Percentiles rank a stretch among this genome's conserved stretches.
These are phyloP conservation scores for Pseudohyphozyma bogoriensis DNA, from an alignment of 768 basidiomycete species.

Conservation along the genomic window DNA sequence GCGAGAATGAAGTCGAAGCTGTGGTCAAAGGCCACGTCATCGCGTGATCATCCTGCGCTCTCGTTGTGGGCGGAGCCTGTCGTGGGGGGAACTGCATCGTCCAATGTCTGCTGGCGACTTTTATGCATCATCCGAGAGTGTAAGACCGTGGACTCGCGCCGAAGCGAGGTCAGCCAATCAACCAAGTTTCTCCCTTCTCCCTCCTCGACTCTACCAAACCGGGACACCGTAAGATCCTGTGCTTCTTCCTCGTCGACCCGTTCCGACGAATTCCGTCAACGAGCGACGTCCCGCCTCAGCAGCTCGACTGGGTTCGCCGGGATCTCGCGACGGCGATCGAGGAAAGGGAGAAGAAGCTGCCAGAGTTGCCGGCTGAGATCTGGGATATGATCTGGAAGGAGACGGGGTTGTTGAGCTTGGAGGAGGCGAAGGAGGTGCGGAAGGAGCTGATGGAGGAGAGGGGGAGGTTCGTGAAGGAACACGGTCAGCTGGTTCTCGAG, in stretches of 20 bases:
- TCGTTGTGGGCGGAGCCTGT: no score
- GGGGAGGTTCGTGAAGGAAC: not conserved
- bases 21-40: no score
- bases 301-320: slow-evolving; percentile 32
- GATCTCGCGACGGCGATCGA: not conserved
- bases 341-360: not conserved
- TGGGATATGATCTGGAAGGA: not conserved
- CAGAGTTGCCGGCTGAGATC: not conserved
- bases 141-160: no score
- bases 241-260: slow-evolving; percentile 47
- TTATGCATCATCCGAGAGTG: no score
- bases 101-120: no score
- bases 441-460: slow-evolving; percentile 12
- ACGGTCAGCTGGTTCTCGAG: not conserved
- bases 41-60: no score
- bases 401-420: not conserved
- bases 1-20: no score
- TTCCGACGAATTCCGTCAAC: slow-evolving; percentile 42
- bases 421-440: slow-evolving; percentile 5
- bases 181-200: slow-evolving; percentile 41
- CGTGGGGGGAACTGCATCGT: no score
- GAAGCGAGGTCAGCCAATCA: no score
- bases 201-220: slow-evolving; percentile 42
- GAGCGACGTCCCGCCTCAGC: slow-evolving; percentile 46
- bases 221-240: slow-evolving; percentile 44